Percentiles rank a stretch among this genome's conserved stretches.
Evolutionary conservation across 1,284 basidiomycete species (phyloP).

Genomic region (Ustilago vetiveriae): DNA sequence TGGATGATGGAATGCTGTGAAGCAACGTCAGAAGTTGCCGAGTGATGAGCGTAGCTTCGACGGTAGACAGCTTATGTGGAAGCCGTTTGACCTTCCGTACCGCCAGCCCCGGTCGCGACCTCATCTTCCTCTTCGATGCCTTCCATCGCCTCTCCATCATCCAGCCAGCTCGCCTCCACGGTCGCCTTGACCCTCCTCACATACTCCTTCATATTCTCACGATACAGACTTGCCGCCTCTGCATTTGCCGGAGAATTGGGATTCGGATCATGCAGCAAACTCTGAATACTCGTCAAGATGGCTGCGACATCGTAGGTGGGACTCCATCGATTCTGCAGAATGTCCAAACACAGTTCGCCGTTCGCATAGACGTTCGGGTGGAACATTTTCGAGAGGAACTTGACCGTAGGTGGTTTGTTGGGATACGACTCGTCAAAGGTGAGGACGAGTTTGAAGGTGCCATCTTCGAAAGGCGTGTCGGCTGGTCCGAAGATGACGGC

Average conservation of each 20-base stretch:
- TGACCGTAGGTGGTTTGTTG: constrained; percentile 96
- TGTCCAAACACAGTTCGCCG: constrained; percentile 96
- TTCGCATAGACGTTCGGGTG: constrained; percentile 99
- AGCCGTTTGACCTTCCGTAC: neutral
- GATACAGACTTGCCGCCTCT: constrained; percentile 92
- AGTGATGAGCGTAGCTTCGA: no score
- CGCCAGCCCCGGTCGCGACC: neutral
- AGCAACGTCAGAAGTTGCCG: no score
- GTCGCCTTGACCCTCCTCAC: constrained; percentile 84
- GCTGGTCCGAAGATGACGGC: constrained; percentile 98
- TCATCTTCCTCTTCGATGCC: constrained; percentile 40
- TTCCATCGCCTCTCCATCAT: constrained; percentile 55
- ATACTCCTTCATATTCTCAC: constrained; percentile 99
- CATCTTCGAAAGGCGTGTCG: constrained; percentile 98
- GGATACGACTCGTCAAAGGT: constrained; percentile 98
- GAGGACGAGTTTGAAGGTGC: constrained; percentile 93
- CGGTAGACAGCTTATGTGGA: no score
- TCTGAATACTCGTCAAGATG: constrained; percentile 94
- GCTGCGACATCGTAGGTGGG: constrained; percentile 99
- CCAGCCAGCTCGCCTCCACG: constrained; percentile 66
- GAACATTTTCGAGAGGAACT: constrained; percentile 97
- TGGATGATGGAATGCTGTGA: no score
- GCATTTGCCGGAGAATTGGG: constrained; percentile 95
- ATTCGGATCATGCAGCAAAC: constrained; percentile 94
- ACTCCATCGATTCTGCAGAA: constrained; percentile 96